These are phyloP conservation scores for Starmerella vitae DNA, from an alignment of 805 yeast genomes.

Conservation along the genomic window DNA sequence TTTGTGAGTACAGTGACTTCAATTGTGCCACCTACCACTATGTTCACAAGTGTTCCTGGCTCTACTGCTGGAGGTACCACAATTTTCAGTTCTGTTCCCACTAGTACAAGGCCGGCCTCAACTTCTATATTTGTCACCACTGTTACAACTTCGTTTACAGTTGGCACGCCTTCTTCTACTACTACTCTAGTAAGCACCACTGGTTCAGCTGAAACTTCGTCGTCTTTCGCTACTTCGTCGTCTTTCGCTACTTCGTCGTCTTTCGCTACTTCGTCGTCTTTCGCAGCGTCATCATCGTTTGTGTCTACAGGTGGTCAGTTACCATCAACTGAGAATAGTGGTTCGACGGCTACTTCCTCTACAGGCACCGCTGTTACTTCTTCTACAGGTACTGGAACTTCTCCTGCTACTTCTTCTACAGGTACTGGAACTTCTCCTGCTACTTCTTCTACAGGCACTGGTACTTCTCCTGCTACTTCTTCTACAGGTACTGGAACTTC, in stretches of 20 bases:
- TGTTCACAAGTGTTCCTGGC: conserved; percentile 15
- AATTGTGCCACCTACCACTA: conserved; percentile 3
- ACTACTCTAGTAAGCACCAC: not conserved
- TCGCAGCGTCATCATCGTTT: no score
- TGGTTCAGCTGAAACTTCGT: not conserved
- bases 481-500: not conserved
- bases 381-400: not conserved
- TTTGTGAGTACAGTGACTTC: not conserved
- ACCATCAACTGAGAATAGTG: no score
- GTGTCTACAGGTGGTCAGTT: no score
- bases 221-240: not conserved
- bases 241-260: no score
- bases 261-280: no score
- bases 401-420: conserved; percentile 4
- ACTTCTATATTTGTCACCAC: conserved; percentile 1
- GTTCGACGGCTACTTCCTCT: conserved; percentile 3
- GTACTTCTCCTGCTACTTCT: not conserved
- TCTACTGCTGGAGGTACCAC: conserved; percentile 14
- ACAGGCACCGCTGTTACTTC: conserved; percentile 6
- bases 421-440: conserved; percentile 3
- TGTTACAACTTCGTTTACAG: conserved; percentile 5
- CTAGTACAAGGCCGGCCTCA: not conserved
- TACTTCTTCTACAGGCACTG: not conserved
- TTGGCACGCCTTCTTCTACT: conserved; percentile 4
- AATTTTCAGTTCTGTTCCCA: conserved; percentile 2